Percentiles rank a stretch among this genome's conserved stretches.
These are phyloP conservation scores for Exophiala mesophila DNA, from an alignment of 2,329 filamentous ascomycete genomes.

Conservation along the genomic window DNA sequence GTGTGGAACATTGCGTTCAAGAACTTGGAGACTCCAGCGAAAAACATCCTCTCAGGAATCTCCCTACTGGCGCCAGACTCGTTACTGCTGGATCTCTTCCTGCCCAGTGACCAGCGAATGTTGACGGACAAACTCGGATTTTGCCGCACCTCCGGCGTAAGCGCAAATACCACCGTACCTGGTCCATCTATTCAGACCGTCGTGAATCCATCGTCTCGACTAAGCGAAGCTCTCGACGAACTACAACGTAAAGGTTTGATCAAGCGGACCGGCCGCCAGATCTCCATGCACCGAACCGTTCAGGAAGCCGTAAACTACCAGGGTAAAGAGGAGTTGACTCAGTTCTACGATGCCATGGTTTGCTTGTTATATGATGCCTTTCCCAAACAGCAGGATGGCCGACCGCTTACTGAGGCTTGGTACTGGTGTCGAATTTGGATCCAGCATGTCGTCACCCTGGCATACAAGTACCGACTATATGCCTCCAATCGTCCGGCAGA, in stretches of 20 bases:
- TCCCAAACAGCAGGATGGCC: constrained; percentile 6
- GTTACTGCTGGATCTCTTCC: constrained; percentile 9
- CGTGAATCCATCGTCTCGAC: constrained; percentile 8
- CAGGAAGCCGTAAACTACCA: constrained; percentile 11
- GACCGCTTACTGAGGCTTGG: constrained; percentile 6
- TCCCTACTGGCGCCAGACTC: constrained; percentile 8
- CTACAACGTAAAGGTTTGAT: constrained; percentile 4
- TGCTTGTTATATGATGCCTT: constrained; percentile 6
- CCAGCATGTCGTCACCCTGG: constrained; percentile 8
- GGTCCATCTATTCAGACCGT: constrained; percentile 8
- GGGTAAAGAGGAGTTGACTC: constrained; percentile 5
- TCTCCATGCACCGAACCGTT: constrained; percentile 11
- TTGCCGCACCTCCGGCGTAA: constrained; percentile 4
- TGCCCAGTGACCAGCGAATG: constrained; percentile 5
- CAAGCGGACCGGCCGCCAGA: constrained; percentile 1
- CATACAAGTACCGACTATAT: constrained; percentile 3
- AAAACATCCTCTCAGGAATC: constrained; percentile 3
- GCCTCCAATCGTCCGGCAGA: neutral
- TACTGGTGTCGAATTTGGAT: constrained; percentile 7
- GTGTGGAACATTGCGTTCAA: constrained; percentile 9
- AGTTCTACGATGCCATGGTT: constrained; percentile 7
- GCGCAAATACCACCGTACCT: neutral
- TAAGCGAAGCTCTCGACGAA: constrained; percentile 7
- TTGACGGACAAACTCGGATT: constrained; percentile 5
- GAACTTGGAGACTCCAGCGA: constrained; percentile 4